Evolutionary conservation across 1,284 basidiomycete species (phyloP), one percentile per base, ranked within the genome.

Genomic region (Ustilago hordei): DNA sequence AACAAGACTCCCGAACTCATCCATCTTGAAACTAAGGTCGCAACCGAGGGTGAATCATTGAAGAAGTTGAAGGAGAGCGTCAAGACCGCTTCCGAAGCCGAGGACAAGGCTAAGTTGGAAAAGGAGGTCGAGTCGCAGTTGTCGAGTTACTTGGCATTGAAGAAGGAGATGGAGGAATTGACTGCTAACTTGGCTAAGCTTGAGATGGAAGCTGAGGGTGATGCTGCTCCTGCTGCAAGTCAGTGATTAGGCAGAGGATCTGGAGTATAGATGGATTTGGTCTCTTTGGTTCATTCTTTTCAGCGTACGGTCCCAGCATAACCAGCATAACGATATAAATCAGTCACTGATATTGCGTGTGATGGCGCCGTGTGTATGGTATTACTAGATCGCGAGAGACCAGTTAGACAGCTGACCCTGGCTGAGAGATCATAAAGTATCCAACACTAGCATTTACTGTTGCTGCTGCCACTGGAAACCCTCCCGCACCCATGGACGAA

Each of bases 1-100:
- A 76, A 76, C 67, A 78, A 81, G 66, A 85, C 84, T 41, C 73
- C 76, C 17, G 82, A 84, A 62, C 58, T 80, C 43, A 48, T 71
- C 52, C 73, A 68, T 55, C 57, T 84, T 19, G 81, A 84, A 50
- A 56, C 32, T 11, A 36, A 78, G 54, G 80, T 83, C 1, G 77
- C 79, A 43, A 53, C 19, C 15, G 78, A 85, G 71, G 82, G 73
- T 17, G 79, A 81, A 15, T 47, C 45, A 52, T 69, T 85, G 32
- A 75, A 81, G 41, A 52, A 76, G 64, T 60, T 77, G 55, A 84
- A 84, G 69, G 75, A 69, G 23, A 67, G 61, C 0, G 65, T 79
- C 11, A 66, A 70, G 56, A 67, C 62, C 55, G 67, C 80, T 31
- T 64, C 69, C 17, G 55, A 61, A 53, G 74, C 76, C 19, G 75